Percentiles rank a stretch among this genome's conserved stretches.
These are phyloP conservation scores for Coprinopsis strossmayeri DNA, from an alignment of 768 basidiomycete species.

Conservation along the genomic window DNA sequence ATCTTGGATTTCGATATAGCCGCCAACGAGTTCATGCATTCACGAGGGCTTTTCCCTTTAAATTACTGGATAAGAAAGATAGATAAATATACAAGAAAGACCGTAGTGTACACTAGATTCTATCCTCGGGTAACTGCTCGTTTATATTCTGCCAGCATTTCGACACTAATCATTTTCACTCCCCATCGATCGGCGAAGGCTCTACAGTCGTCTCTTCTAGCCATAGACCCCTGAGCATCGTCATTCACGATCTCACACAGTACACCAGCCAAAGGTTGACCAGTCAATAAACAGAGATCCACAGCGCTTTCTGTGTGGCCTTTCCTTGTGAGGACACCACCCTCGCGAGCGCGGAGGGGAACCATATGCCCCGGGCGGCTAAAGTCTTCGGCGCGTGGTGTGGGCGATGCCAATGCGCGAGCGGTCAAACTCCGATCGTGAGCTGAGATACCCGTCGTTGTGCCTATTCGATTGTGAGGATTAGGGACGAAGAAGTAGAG, in stretches of 20 bases:
- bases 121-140: background rate
- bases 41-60: too few relatives aligned
- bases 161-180: conserved; percentile 91
- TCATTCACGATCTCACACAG: conserved; percentile 96
- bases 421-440: conserved; percentile 89
- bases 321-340: conserved; percentile 79
- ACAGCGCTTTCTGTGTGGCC: conserved; percentile 93
- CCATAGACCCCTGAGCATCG: conserved; percentile 84
- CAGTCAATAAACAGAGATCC: conserved; percentile 78
- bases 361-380: conserved; percentile 94
- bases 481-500: conserved; percentile 7
- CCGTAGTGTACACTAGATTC: too few relatives aligned
- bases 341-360: conserved; percentile 79
- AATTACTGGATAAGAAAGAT: too few relatives aligned
- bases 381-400: conserved; percentile 59
- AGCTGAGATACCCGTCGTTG: conserved; percentile 95
- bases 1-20: too few relatives aligned
- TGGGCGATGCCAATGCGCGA: conserved; percentile 67
- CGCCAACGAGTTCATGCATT: too few relatives aligned
- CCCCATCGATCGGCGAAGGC: conserved; percentile 88
- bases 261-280: conserved; percentile 66
- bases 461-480: conserved; percentile 42
- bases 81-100: too few relatives aligned
- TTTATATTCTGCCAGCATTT: conserved; percentile 57
- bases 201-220: conserved; percentile 89